These are phyloP conservation scores for Diplodia intermedia DNA, from an alignment of 2,329 filamentous ascomycete genomes.

Conservation along the genomic window DNA sequence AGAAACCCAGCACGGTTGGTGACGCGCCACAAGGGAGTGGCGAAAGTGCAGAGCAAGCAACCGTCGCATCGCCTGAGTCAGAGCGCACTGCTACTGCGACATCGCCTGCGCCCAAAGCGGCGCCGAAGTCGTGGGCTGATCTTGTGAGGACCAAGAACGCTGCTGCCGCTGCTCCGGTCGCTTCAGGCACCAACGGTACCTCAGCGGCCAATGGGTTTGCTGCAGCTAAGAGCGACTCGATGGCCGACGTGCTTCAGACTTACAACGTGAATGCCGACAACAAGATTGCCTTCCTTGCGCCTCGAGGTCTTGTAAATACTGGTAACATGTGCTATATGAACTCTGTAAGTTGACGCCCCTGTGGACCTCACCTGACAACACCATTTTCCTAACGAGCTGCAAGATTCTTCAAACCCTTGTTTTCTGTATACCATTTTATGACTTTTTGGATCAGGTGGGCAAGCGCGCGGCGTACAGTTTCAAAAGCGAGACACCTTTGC, in stretches of 20 bases:
- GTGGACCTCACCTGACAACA: neutral
- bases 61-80: constrained; percentile 32
- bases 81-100: constrained; percentile 49
- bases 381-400: constrained; percentile 44
- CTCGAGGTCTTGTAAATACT: constrained; percentile 91
- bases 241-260: constrained; percentile 77
- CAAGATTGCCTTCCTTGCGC: constrained; percentile 84
- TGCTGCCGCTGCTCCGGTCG: constrained; percentile 37
- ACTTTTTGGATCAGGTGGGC: constrained; percentile 86
- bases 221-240: constrained; percentile 63
- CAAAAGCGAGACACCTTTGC: constrained; percentile 90
- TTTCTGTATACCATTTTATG: constrained; percentile 92
- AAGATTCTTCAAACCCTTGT: constrained; percentile 94
- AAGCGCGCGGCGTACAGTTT: constrained; percentile 87
- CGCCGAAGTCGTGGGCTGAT: constrained; percentile 71
- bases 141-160: constrained; percentile 64
- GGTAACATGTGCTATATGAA: constrained; percentile 99
- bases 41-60: constrained; percentile 35
- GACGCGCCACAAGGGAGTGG: neutral
- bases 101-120: constrained; percentile 55
- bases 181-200: constrained; percentile 40
- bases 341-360: constrained; percentile 70
- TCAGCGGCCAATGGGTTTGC: constrained; percentile 50
- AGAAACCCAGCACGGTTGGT: constrained; percentile 41
- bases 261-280: constrained; percentile 71